Percentiles rank a stretch among this genome's conserved stretches.
These are phyloP conservation scores for Gossypium turneri DNA, from an alignment of 345 rosid genomes.

Conservation along the genomic window DNA sequence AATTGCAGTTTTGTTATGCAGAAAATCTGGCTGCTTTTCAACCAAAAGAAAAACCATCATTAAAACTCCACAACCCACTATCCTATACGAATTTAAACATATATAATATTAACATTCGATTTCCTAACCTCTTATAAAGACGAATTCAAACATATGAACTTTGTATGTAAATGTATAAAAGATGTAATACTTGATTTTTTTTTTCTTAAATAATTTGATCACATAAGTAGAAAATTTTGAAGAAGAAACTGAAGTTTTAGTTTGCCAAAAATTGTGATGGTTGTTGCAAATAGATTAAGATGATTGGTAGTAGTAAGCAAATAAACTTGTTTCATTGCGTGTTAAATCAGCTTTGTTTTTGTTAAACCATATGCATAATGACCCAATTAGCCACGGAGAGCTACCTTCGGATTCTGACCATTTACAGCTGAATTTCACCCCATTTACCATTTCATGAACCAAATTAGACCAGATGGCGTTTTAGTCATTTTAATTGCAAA, in stretches of 20 bases:
- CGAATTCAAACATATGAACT: neutral
- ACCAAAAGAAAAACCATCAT: neutral
- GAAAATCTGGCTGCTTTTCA: neutral
- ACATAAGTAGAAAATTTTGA: no score
- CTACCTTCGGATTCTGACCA: conserved; percentile 2
- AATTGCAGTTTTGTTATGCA: neutral
- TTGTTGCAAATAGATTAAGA: neutral
- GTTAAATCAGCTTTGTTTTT: neutral
- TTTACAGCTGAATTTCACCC: neutral
- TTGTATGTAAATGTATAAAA: neutral
- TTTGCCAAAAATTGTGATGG: no score
- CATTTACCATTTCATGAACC: neutral
- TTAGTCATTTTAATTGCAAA: conserved; percentile 9
- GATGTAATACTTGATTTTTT: no score
- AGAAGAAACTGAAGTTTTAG: no score
- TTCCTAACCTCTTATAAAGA: no score
- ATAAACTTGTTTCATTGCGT: neutral
- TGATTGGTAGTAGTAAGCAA: neutral
- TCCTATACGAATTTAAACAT: no score
- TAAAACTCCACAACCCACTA: neutral
- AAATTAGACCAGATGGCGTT: conserved; percentile 3
- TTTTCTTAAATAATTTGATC: no score
- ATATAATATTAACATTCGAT: no score
- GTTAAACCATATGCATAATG: neutral
- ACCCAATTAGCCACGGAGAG: neutral